Evolutionary conservation across 2,329 filamentous ascomycete species (phyloP).

Genomic region (Aspergillus eucalypticola): DNA sequence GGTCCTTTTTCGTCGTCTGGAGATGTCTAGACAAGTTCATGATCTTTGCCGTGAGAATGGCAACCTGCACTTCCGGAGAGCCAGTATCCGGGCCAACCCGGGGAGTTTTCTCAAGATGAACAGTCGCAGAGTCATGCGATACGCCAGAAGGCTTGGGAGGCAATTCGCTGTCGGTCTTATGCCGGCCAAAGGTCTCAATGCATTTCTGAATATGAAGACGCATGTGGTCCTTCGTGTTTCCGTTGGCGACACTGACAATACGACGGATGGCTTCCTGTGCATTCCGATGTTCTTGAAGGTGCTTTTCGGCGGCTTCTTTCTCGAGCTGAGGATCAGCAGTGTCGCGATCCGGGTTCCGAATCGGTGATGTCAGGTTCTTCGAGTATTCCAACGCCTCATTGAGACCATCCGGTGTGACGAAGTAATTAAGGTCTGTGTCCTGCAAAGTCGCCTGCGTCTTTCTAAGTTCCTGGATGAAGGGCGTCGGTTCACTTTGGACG

Average conservation of each 20-base stretch:
- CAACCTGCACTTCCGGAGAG: slow-evolving; percentile 95
- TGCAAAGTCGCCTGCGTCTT: slow-evolving; percentile 21
- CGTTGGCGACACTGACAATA: slow-evolving; percentile 76
- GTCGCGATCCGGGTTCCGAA: slow-evolving; percentile 31
- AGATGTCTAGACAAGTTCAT: slow-evolving; percentile 73
- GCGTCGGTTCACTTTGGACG: slow-evolving; percentile 73
- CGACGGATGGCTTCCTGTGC: slow-evolving; percentile 75
- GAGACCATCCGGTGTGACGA: slow-evolving; percentile 68
- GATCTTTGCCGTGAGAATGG: slow-evolving; percentile 93
- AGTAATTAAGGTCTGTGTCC: slow-evolving; percentile 67
- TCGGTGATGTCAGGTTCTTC: slow-evolving; percentile 58
- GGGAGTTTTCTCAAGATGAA: slow-evolving; percentile 51
- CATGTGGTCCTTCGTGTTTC: slow-evolving; percentile 73
- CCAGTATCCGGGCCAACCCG: slow-evolving; percentile 91
- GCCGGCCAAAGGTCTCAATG: slow-evolving; percentile 83
- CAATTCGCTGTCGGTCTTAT: slow-evolving; percentile 76
- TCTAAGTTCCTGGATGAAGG: slow-evolving; percentile 64
- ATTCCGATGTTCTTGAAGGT: slow-evolving; percentile 61
- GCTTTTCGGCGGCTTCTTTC: slow-evolving; percentile 43
- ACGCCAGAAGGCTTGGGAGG: slow-evolving; percentile 56
- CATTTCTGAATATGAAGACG: slow-evolving; percentile 83
- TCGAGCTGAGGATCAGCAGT: slow-evolving; percentile 42
- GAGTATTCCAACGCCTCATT: slow-evolving; percentile 66
- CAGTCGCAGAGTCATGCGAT: slow-evolving; percentile 44
- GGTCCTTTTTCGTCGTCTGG: slow-evolving; percentile 75